Evolutionary conservation across 1,284 basidiomycete species (phyloP).

Genomic region (Erythrobasidium hasegawianum): DNA sequence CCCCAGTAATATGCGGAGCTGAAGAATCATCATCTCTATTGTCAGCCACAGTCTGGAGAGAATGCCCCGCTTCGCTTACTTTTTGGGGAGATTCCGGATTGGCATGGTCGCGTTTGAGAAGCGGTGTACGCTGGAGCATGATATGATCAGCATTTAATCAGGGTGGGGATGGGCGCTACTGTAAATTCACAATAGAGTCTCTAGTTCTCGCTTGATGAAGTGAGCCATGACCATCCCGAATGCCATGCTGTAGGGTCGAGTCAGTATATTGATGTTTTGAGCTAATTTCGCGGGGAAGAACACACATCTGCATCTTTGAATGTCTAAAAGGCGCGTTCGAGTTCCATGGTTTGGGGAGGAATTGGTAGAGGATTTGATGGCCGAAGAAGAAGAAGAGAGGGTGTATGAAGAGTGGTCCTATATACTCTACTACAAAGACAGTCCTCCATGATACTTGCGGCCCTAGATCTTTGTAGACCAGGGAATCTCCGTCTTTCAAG

Average conservation of each 20-base stretch:
- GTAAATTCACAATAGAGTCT: conserved; percentile 73
- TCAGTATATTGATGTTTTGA: neutral
- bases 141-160: conserved; percentile 14
- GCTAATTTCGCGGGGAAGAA: conserved; percentile 17
- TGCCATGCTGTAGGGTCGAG: conserved; percentile 58
- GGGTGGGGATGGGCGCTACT: neutral
- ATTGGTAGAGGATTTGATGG: conserved; percentile 61
- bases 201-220: conserved; percentile 87
- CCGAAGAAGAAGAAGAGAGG: conserved; percentile 77
- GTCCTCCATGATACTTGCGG: conserved; percentile 65
- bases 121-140: conserved; percentile 67
- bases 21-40: too few species aligned
- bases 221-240: conserved; percentile 77
- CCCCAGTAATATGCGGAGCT: conserved; percentile 87
- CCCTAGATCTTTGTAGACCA: conserved; percentile 81
- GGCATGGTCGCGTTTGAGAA: conserved; percentile 97
- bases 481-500: conserved; percentile 58
- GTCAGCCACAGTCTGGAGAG: too few species aligned
- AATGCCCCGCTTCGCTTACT: conserved; percentile 66
- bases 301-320: conserved; percentile 72
- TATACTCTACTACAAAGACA: conserved; percentile 80
- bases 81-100: conserved; percentile 78
- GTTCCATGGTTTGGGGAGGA: conserved; percentile 35
- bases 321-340: conserved; percentile 57
- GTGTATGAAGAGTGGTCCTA: conserved; percentile 86